A percentile compares a stretch with the other conserved stretches of the same genome.
Conservation (phyloP, 1,284 basidiomycete genomes). For the Naganishia sp. region DNA sequence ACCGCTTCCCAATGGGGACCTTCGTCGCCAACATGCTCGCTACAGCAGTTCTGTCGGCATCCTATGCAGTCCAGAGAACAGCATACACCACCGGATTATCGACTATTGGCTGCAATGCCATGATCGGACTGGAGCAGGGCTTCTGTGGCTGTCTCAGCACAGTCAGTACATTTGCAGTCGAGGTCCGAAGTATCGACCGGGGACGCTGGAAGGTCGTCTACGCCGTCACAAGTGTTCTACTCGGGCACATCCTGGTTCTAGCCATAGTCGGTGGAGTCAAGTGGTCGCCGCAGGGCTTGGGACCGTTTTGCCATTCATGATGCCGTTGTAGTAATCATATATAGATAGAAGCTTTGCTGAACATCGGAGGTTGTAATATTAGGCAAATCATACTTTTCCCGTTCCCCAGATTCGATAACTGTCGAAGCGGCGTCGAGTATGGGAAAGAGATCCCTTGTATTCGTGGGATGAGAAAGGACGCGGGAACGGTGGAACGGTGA, state of each 20-base stretch:
- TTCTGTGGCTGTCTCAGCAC: constrained; percentile 96
- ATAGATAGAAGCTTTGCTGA: not conserved
- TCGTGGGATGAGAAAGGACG: too few species aligned
- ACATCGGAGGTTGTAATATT: too few species aligned
- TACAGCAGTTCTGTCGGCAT: constrained; percentile 70
- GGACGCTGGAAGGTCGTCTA: constrained; percentile 62
- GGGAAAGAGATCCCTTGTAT: too few species aligned
- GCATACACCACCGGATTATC: constrained; percentile 28
- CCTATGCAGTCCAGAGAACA: constrained; percentile 69
- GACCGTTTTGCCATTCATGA: constrained; percentile 15
- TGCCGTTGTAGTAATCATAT: not conserved
- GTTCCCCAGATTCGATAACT: too few species aligned
- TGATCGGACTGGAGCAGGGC: constrained; percentile 82
- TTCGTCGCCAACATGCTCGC: constrained; percentile 81
- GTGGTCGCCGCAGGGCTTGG: constrained; percentile 53
- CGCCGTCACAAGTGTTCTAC: constrained; percentile 66
- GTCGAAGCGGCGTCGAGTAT: too few species aligned
- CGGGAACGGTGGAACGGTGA: too few species aligned
- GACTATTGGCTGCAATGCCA: constrained; percentile 62
- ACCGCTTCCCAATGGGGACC: constrained; percentile 79
- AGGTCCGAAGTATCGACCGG: constrained; percentile 65
- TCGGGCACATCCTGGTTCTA: constrained; percentile 71
- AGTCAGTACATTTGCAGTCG: constrained; percentile 87
- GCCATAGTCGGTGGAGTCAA: constrained; percentile 73
- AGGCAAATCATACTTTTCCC: too few species aligned